Percentiles rank a stretch among this genome's conserved stretches.
These are phyloP conservation scores for Hanseniaspora hatyaiensis DNA, from an alignment of 805 yeast species.

Conservation along the genomic window DNA sequence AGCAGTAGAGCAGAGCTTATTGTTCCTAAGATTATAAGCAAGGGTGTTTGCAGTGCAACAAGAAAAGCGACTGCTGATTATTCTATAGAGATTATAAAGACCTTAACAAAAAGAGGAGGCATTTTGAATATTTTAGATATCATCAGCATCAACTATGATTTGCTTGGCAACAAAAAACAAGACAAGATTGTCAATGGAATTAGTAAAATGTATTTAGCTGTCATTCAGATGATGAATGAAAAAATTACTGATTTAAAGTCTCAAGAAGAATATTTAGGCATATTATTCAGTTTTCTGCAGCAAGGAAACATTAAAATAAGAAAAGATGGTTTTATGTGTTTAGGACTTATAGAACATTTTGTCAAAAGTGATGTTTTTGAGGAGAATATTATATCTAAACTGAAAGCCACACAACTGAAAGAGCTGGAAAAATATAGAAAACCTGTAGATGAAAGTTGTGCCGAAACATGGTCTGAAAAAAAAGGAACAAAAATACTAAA, in stretches of 20 bases:
- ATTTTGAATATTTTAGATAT: not conserved
- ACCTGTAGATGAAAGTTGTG: conserved; percentile 21
- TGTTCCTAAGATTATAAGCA: conserved; percentile 23
- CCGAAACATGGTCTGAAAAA: not conserved
- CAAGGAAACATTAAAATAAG: conserved; percentile 85
- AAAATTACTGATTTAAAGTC: conserved; percentile 9
- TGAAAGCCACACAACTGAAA: conserved; percentile 86
- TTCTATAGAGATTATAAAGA: not conserved
- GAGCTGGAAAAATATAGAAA: conserved; percentile 51
- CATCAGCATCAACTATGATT: not conserved
- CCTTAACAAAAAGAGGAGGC: not conserved
- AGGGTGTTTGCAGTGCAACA: conserved; percentile 6
- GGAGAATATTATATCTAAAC: conserved; percentile 47
- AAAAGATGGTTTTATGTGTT: conserved; percentile 56
- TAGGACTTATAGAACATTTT: conserved; percentile 64
- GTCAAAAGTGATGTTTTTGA: conserved; percentile 45
- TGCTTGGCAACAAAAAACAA: not conserved
- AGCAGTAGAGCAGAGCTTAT: conserved; percentile 35
- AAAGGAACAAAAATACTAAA: conserved; percentile 17
- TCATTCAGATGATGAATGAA: conserved; percentile 32
- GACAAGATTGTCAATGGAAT: conserved; percentile 11
- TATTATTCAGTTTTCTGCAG: conserved; percentile 57
- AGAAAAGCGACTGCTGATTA: conserved; percentile 3
- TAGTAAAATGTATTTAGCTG: not conserved
- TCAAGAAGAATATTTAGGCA: conserved; percentile 37